Base-by-base conservation (phyloP, 345 rosid genomes). In the Kernera saxatilis region DNA sequence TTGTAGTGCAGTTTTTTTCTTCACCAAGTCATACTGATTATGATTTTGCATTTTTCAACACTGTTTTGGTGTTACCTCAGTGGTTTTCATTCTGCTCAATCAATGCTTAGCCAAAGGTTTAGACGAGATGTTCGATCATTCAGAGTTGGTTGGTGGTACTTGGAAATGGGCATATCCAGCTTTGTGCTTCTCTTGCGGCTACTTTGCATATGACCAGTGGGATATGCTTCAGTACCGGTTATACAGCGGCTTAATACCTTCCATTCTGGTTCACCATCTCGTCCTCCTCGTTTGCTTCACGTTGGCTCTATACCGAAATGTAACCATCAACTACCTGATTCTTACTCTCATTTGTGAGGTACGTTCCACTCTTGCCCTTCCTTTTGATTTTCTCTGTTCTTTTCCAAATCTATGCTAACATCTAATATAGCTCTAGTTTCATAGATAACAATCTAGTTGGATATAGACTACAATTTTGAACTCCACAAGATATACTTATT, bases 281-380 rank as follows among this genome's bases (percentile, higher is more conserved):
- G 71, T 93, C 32, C 93, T 90, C 58, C 93, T 93, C 9, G 61
- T 93, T 21, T 93, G 98, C 90, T 86, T 93, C 80, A 88, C 97
- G 0, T 86, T 90, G 51, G 97, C 97, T 21, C 76, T 93, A n/a
- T 88, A 83, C 72, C 87, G 97, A 51, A 87, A 87, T 29, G 83
- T 88, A 21, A 86, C 98, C 14, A 83, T 90, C 84, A 93, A 90
- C 78, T 93, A 93, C 64, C 96, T 90, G 9, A 82, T 90, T 64
- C 88, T 93, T 69, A 88, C 98, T 33, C 87, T 93, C 40, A 85
- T 85, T 22, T 90, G 98, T 29, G 98, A 93, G 98, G 98, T 88
- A 82, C 9, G 33, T 33, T 66, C 52, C 1, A 23, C 48, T 35
- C 36, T 2, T 69, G 4, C 35, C 35, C 65, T 55, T 54, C 50